These are phyloP conservation scores for Euphrasia arctica DNA, from an alignment of 305 asterid species.

Conservation along the genomic window DNA sequence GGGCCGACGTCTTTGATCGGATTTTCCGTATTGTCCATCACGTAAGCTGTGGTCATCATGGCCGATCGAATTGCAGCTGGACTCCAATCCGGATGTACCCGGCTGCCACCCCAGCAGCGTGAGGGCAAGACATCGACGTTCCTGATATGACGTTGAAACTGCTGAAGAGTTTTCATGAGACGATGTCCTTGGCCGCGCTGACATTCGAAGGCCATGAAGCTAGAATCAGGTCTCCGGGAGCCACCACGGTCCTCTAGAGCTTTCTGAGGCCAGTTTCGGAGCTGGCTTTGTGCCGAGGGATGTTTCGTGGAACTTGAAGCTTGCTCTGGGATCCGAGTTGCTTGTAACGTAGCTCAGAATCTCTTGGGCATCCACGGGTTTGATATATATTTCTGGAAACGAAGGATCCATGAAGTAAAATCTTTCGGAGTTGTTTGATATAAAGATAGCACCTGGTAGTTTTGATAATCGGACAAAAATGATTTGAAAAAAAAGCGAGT, in stretches of 20 bases:
- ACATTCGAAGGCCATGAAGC: constrained; percentile 65
- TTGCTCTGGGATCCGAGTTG: constrained; percentile 36
- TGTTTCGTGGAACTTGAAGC: constrained; percentile 45
- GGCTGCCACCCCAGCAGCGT: constrained; percentile 79
- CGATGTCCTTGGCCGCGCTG: constrained; percentile 22
- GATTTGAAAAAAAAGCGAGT: constrained; percentile 37
- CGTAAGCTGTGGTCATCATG: constrained; percentile 73
- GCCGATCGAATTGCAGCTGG: constrained; percentile 84
- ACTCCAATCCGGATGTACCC: constrained; percentile 45
- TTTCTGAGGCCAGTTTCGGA: constrained; percentile 58
- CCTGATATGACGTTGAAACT: constrained; percentile 70
- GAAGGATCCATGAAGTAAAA: constrained; percentile 34
- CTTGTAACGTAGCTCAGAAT: constrained; percentile 42
- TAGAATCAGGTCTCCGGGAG: constrained; percentile 66
- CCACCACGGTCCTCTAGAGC: constrained; percentile 88
- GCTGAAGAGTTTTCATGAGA: constrained; percentile 38
- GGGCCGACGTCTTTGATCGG: constrained; percentile 54
- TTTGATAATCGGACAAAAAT: constrained; percentile 32
- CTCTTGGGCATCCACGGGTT: constrained; percentile 39
- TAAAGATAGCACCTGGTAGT: constrained; percentile 50
- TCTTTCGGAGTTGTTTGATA: constrained; percentile 46
- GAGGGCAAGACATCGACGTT: constrained; percentile 89
- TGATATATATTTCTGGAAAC: constrained; percentile 48
- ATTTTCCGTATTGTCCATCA: constrained; percentile 38
- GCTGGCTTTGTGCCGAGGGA: constrained; percentile 43